phyloP scores from a whole-genome alignment of 169 alveolate genomes.

The Miamiensis avidus region DNA sequence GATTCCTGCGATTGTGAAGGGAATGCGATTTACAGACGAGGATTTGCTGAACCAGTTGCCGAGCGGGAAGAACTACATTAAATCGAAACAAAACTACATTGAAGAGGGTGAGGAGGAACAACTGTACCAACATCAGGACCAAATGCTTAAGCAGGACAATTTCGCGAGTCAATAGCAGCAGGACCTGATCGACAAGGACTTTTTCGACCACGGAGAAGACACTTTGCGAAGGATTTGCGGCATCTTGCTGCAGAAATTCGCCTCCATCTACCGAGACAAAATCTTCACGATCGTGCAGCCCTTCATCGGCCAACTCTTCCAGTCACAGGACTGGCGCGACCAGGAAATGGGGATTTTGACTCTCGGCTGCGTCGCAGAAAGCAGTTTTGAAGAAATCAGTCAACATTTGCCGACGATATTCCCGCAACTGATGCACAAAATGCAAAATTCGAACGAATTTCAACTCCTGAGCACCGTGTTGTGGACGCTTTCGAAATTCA shows the following conservation, averaged over 20 bases:
- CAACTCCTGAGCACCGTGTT: conserved; percentile 4
- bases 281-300: conserved; percentile 10
- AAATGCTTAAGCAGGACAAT: neutral
- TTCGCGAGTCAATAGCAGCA: neutral
- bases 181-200: neutral
- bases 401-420: neutral
- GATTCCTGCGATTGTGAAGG: conserved; percentile 5
- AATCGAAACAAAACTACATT: neutral
- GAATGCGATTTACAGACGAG: conserved; percentile 8
- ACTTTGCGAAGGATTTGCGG: conserved; percentile 23
- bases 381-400: neutral
- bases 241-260: neutral
- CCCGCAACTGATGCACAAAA: neutral
- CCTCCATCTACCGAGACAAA: neutral
- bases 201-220: conserved; percentile 14
- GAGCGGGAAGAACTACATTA: neutral
- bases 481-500: conserved; percentile 24
- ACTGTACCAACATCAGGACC: neutral
- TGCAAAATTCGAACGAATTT: neutral
- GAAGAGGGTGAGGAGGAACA: neutral
- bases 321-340: conserved; percentile 4
- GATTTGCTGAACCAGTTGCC: conserved; percentile 13
- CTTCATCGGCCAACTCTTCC: neutral
- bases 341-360: conserved; percentile 15
- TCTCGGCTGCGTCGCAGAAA: conserved; percentile 4